Conservation (phyloP, 2,329 filamentous ascomycete genomes). For the Stagonosporopsis cucurbitacearum region DNA sequence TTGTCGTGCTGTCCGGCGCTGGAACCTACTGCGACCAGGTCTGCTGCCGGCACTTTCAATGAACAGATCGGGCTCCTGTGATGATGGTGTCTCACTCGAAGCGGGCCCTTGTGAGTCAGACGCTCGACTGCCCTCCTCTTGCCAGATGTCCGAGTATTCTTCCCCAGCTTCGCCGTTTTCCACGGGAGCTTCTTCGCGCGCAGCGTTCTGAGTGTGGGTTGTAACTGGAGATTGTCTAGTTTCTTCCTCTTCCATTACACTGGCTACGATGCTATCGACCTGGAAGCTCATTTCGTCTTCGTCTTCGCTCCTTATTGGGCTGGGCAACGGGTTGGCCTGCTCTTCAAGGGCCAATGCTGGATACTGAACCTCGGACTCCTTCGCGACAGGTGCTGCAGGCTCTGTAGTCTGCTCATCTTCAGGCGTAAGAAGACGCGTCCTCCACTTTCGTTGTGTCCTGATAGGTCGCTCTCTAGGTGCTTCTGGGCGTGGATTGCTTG, state of each 20-base stretch:
- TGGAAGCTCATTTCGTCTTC: conserved; percentile 45
- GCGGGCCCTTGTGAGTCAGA: conserved; percentile 22
- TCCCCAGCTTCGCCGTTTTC: conserved; percentile 12
- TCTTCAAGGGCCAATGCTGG: conserved; percentile 27
- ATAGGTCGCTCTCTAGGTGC: conserved; percentile 30
- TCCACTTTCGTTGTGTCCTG: conserved; percentile 32
- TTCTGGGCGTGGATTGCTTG: conserved; percentile 22
- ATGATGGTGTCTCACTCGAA: conserved; percentile 1
- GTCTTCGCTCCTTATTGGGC: conserved; percentile 41
- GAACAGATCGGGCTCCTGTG: conserved; percentile 39
- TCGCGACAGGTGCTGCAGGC: conserved; percentile 13
- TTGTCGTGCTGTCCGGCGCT: conserved; percentile 48
- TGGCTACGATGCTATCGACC: conserved; percentile 29
- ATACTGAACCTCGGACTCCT: conserved; percentile 35
- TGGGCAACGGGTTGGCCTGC: conserved; percentile 34
- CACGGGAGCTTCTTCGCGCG: neutral
- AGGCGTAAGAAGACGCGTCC: conserved; percentile 44
- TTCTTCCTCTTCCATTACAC: conserved; percentile 13
- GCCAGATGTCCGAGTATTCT: conserved; percentile 53
- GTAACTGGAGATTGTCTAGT: neutral
- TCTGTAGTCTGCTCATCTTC: conserved; percentile 36
- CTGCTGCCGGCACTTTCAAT: conserved; percentile 36
- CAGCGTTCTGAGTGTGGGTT: conserved; percentile 3
- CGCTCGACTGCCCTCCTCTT: conserved; percentile 55
- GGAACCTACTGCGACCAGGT: conserved; percentile 52